A percentile compares a stretch with the other conserved stretches of the same genome.
phyloP scores from a whole-genome alignment of 2,329 filamentous ascomycete species.

The Exophiala aquamarina region DNA sequence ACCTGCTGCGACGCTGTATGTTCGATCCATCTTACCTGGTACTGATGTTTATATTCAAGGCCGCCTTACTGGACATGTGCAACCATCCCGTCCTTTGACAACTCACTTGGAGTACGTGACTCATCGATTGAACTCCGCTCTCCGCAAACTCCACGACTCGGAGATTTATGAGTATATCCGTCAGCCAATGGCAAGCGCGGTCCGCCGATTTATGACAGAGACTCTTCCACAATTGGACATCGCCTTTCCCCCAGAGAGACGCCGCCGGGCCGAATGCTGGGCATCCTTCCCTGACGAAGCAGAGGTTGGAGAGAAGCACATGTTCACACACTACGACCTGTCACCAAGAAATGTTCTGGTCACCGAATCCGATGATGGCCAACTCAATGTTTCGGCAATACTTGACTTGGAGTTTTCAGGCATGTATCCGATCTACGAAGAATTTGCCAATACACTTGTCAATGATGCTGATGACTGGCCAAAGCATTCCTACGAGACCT shows the following conservation, averaged over 20 bases:
- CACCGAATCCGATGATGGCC: conserved; percentile 12
- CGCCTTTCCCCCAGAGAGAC: conserved; percentile 7
- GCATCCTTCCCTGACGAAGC: not conserved
- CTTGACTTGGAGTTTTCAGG: conserved; percentile 36
- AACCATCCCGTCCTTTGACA: conserved; percentile 8
- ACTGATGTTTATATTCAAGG: conserved; percentile 19
- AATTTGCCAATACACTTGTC: conserved; percentile 27
- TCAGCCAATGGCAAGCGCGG: conserved; percentile 14
- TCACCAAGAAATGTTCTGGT: conserved; percentile 31
- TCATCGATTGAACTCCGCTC: conserved; percentile 7
- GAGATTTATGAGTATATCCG: conserved; percentile 13
- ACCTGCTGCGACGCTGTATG: conserved; percentile 14
- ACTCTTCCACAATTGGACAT: conserved; percentile 14
- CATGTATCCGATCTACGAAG: conserved; percentile 32
- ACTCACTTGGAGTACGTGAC: conserved; percentile 11
- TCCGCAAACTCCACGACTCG: conserved; percentile 11
- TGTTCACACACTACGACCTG: conserved; percentile 31
- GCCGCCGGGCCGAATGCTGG: not conserved
- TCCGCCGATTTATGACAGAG: conserved; percentile 15
- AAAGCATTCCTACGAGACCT: conserved; percentile 9
- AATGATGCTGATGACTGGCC: conserved; percentile 23
- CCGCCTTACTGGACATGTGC: conserved; percentile 6
- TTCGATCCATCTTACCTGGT: conserved; percentile 17
- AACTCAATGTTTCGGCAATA: conserved; percentile 27
- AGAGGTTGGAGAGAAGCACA: not conserved